These are phyloP conservation scores for Chaetomium globosum DNA, from an alignment of 2,329 filamentous ascomycete species.

Conservation along the genomic window DNA sequence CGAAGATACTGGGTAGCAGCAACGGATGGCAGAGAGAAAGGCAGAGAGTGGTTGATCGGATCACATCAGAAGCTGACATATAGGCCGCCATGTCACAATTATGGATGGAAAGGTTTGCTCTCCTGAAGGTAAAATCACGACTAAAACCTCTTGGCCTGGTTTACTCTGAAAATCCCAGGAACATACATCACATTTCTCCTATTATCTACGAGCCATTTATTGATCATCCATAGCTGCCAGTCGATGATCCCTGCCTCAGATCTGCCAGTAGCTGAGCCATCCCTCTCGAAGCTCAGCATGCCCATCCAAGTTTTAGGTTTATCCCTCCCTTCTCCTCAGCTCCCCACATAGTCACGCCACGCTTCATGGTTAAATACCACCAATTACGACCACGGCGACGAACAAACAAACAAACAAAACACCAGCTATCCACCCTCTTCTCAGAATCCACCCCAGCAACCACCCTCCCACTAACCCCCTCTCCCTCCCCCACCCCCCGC, in stretches of 20 bases:
- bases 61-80: not conserved
- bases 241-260: not conserved
- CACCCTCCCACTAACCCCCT: conserved; percentile 33
- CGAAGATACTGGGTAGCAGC: not conserved
- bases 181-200: not conserved
- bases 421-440: conserved; percentile 8
- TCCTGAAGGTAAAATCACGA: not conserved
- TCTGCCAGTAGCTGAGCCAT: not conserved
- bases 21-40: conserved; percentile 6
- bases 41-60: not conserved
- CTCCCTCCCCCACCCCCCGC: conserved; percentile 51
- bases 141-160: not conserved
- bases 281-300: not conserved
- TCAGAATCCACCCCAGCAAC: conserved; percentile 8
- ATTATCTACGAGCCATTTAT: not conserved
- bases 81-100: not conserved
- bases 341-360: not conserved
- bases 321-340: not conserved
- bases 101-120: not conserved
- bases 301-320: no score
- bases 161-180: not conserved
- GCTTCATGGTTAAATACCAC: not conserved
- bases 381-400: not conserved
- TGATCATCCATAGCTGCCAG: not conserved
- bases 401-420: not conserved